Evolutionary conservation across 208 protist species (phyloP).

Genomic region (Trypanosoma congolense): DNA sequence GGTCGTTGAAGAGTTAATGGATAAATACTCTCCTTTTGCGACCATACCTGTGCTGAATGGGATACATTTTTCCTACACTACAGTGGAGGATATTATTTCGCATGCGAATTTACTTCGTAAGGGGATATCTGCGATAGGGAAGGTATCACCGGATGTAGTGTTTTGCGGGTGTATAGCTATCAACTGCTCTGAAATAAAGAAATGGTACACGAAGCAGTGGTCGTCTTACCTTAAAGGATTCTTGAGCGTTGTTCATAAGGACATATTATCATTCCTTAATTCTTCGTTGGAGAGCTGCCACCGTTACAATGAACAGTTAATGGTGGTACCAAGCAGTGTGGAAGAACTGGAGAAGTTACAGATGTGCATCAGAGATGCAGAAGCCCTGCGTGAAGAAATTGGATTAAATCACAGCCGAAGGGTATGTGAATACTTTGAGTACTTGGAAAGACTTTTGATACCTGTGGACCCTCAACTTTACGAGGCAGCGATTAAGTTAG

Average conservation of each 20-base stretch:
- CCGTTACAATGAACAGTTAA: conserved; percentile 29
- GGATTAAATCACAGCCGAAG: conserved; percentile 32
- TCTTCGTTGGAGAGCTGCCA: conserved; percentile 37
- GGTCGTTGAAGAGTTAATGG: conserved; percentile 40
- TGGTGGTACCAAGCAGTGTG: conserved; percentile 47
- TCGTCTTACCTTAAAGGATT: conserved; percentile 41
- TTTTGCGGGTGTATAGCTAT: conserved; percentile 77
- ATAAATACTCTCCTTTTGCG: conserved; percentile 43
- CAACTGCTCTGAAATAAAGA: conserved; percentile 46
- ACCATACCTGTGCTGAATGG: conserved; percentile 40
- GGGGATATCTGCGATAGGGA: conserved; percentile 36
- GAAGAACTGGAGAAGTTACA: conserved; percentile 66
- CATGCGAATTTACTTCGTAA: conserved; percentile 36
- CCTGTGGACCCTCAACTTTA: conserved; percentile 55
- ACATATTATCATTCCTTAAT: conserved; percentile 28
- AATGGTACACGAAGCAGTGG: conserved; percentile 52
- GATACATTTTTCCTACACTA: conserved; percentile 26
- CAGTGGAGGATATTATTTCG: conserved; percentile 25
- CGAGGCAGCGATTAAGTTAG: conserved; percentile 48
- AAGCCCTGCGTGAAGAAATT: conserved; percentile 35
- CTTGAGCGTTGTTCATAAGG: conserved; percentile 34
- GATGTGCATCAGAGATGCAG: conserved; percentile 33
- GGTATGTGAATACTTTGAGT: conserved; percentile 50
- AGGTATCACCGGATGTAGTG: conserved; percentile 51
- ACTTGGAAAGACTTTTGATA: conserved; percentile 62